Evolutionary conservation across 495 filamentous ascomycete species (phyloP), one percentile per base, ranked within the genome.

Genomic region (Penicillium odoratum): DNA sequence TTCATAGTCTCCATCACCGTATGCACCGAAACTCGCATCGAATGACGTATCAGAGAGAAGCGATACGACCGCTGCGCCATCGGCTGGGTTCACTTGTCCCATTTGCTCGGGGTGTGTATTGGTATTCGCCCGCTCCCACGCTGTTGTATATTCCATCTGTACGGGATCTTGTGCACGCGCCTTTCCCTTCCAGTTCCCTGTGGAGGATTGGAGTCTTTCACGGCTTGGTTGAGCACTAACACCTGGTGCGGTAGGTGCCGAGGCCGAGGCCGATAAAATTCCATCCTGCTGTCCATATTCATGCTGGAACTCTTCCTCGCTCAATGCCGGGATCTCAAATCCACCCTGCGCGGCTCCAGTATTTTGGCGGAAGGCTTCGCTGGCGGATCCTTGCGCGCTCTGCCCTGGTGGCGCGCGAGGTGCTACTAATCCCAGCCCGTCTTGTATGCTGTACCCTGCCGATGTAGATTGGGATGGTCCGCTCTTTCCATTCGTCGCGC

Each of bases 21-120:
- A 40, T n/a, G 38, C 38, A 9, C 34, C 44, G 57, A 77, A 60
- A 56, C 83, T 68, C 65, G 88, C 71, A 54, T 84, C 63, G 73
- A 87, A 77, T 59, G 76, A 66, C 56, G 70, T 48, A 69, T 86
- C 65, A 47, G 75, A 55, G 68, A 90, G 68, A 74, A 91, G 68
- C 45, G 71, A 60, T 7, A 79, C 56, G 6, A 81, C 78, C 5
- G 68, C 79, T 30, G 69, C 59, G 48, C 80, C 79, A 56, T 82
- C 79, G 44, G 40, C 15, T 11, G 11, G 25, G 8, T 28, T 5
- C 10, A 29, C 9, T 16, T 30, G 11, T 28, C 18, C 47, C n/a
- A 42, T 5, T 6, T 40, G 13, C 5, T n/a, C n/a, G 46, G n/a
- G 26, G 9, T 47, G 26, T 6, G 11, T 6, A n/a, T 43, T 25